phyloP scores from a whole-genome alignment of 2,329 filamentous ascomycete genomes.

The Fusarium nisikadoi region DNA sequence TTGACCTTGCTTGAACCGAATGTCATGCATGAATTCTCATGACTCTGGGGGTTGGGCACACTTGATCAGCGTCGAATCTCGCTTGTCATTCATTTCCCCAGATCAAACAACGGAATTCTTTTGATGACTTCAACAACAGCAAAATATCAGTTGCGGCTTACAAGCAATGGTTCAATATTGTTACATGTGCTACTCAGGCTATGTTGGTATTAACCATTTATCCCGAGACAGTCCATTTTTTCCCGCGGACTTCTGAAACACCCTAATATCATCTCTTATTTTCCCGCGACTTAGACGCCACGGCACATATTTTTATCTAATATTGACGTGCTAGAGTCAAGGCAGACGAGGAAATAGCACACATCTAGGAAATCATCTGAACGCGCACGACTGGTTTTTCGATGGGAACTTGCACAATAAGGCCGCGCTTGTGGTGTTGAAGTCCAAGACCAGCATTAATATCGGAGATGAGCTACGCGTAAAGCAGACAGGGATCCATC shows the following conservation, averaged over 20 bases:
- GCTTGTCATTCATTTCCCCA: slow-evolving; percentile 24
- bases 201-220: slow-evolving; percentile 1
- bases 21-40: neutral
- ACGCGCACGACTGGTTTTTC: neutral
- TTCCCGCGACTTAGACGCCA: slow-evolving; percentile 13
- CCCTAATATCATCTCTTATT: slow-evolving; percentile 27
- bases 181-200: neutral
- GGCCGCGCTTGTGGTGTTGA: neutral
- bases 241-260: slow-evolving; percentile 37
- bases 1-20: slow-evolving; percentile 2
- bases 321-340: neutral
- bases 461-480: slow-evolving; percentile 44
- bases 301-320: slow-evolving; percentile 1
- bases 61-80: slow-evolving; percentile 18
- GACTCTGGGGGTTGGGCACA: neutral
- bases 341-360: neutral
- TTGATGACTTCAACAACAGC: neutral
- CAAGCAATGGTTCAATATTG: neutral
- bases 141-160: neutral
- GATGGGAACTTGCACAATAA: neutral
- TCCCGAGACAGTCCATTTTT: slow-evolving; percentile 25
- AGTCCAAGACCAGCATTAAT: slow-evolving; percentile 36
- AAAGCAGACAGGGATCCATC: slow-evolving; percentile 40
- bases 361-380: neutral
- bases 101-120: neutral